Base-by-base conservation (phyloP, 1,139 yeast genomes). In the Pneumocystis jirovecii region DNA sequence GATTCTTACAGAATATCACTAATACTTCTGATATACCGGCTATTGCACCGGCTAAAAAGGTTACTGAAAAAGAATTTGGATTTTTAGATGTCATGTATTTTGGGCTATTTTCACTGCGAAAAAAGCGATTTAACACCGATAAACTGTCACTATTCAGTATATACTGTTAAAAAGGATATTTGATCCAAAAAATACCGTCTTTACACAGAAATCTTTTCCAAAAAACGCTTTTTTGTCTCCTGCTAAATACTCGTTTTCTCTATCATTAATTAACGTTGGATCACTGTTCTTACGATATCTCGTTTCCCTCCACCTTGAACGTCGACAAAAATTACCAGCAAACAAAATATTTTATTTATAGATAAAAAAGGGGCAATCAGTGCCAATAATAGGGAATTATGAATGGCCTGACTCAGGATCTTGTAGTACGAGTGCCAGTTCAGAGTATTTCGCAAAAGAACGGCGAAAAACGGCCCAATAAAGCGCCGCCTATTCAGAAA, bases 21-120 rank as follows among this genome's bases (percentile, higher is more conserved):
- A 76, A 60, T 63, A 75, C 77, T 75, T 93, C 99, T 37, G 97
- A 89, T 69, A 93, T 90, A 70, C 99, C 98, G 69, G 99, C 99
- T 73, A 91, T 82, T 72, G 98, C 98, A 67, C 98, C 99, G 31
- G 97, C 83, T 62, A 84, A 80, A 75, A 93, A 93, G 77, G 93
- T 97, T 81, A 90, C 91, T 63, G 85, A 75, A 75, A 93, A 93
- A 64, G 97, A 97, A 71, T 91, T 77, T 39, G 5, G 12, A 7
- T 39, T 63, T 31, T 64, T 25, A 37, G 59, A 56, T 15, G 19
- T 17, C 60, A 56, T 56, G 42, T 39, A 12, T 39, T 39, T 39
- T 39, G 12, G 12, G 3, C 12, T 10, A 12, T 39, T 39, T 39
- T 39, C 12, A 39, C 3, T 3, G 3, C 3, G n/a, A n/a, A 39